These are phyloP conservation scores for Pseudohyphozyma bogoriensis DNA, from an alignment of 768 basidiomycete species.

Conservation along the genomic window DNA sequence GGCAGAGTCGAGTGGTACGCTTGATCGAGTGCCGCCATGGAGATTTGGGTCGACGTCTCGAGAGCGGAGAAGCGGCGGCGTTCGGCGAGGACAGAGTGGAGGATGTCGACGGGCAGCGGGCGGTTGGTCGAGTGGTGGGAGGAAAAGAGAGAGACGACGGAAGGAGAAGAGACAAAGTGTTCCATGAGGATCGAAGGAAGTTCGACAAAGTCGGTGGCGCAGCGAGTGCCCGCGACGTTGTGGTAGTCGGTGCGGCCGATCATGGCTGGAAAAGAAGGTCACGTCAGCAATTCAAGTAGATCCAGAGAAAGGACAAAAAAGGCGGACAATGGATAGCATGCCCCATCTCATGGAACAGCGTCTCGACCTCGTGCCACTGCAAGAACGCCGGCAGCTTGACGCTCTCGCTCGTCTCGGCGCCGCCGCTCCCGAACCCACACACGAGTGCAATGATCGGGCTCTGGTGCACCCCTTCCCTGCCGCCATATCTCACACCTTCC, in stretches of 20 bases:
- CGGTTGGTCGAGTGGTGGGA: slow-evolving; percentile 39
- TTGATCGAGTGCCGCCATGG: slow-evolving; percentile 81
- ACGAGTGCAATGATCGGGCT: slow-evolving; percentile 83
- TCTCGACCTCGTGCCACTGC: slow-evolving; percentile 87
- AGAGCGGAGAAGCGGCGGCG: slow-evolving; percentile 45
- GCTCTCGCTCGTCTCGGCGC: slow-evolving; percentile 47
- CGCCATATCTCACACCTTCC: slow-evolving; percentile 46
- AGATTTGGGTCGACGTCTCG: slow-evolving; percentile 82
- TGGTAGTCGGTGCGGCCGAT: slow-evolving; percentile 94
- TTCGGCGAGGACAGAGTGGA: slow-evolving; percentile 35
- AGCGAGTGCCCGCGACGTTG: slow-evolving; percentile 93
- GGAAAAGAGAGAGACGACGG: slow-evolving; percentile 60
- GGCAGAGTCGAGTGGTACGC: slow-evolving; percentile 68
- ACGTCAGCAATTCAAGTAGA: not conserved
- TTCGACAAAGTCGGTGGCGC: slow-evolving; percentile 96
- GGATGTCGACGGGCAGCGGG: slow-evolving; percentile 36
- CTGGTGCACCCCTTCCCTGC: slow-evolving; percentile 63
- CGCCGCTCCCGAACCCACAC: slow-evolving; percentile 61
- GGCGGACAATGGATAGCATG: slow-evolving; percentile 97
- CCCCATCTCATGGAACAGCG: slow-evolving; percentile 97
- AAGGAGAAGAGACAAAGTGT: slow-evolving; percentile 78
- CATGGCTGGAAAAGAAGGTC: slow-evolving; percentile 58
- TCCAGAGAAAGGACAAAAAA: not conserved
- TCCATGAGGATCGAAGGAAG: slow-evolving; percentile 98
- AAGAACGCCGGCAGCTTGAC: slow-evolving; percentile 57